A percentile compares a stretch with the other conserved stretches of the same genome.
phyloP scores from a whole-genome alignment of 495 filamentous ascomycete species.

The Halenospora varia region DNA sequence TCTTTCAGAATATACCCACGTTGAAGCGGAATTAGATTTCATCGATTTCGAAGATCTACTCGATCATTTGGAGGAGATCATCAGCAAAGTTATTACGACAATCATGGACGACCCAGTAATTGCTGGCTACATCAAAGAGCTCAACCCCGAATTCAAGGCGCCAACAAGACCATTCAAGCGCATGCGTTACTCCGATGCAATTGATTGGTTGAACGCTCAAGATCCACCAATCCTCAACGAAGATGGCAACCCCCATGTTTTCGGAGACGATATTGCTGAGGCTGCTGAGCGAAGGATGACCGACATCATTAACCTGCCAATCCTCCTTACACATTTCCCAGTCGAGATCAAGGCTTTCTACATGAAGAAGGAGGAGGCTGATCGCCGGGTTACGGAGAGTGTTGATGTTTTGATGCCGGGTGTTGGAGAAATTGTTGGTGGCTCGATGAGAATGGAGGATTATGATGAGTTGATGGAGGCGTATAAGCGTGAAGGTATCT shows the following conservation, averaged over 20 bases:
- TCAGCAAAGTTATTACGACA: slow-evolving; percentile 79
- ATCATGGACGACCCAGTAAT: slow-evolving; percentile 68
- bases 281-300: slow-evolving; percentile 97
- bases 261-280: slow-evolving; percentile 98
- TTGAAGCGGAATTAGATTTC: slow-evolving; percentile 96
- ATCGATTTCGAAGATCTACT: slow-evolving; percentile 92
- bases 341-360: slow-evolving; percentile 99
- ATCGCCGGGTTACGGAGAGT: slow-evolving; percentile 88
- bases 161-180: slow-evolving; percentile 86
- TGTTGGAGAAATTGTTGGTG: slow-evolving; percentile 96
- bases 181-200: slow-evolving; percentile 94
- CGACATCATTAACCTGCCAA: slow-evolving; percentile 88
- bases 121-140: slow-evolving; percentile 64
- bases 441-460: slow-evolving; percentile 92
- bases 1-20: slow-evolving; percentile 92
- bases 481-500: slow-evolving; percentile 83
- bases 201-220: slow-evolving; percentile 86
- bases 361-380: slow-evolving; percentile 87
- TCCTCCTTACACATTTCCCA: slow-evolving; percentile 97
- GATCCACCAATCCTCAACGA: slow-evolving; percentile 79
- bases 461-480: slow-evolving; percentile 89
- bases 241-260: slow-evolving; percentile 81
- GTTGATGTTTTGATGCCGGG: slow-evolving; percentile 96
- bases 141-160: slow-evolving; percentile 84
- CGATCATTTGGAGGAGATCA: slow-evolving; percentile 82